phyloP scores from a whole-genome alignment of 495 filamentous ascomycete species.

The Pyrenula aspistea region DNA sequence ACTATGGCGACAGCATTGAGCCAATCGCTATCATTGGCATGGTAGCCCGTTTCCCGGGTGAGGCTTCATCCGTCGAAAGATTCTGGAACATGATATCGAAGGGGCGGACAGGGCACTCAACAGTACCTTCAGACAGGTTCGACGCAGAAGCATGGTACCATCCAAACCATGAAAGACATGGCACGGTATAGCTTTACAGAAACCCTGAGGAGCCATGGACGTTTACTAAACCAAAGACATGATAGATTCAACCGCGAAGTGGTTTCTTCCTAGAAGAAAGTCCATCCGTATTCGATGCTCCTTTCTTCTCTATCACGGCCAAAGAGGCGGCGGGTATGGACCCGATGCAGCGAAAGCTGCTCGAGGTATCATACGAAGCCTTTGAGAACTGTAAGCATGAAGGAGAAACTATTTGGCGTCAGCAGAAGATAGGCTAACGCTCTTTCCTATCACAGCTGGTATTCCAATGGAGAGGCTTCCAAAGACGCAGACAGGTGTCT shows the following conservation, averaged over 20 bases:
- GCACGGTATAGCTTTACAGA: not conserved
- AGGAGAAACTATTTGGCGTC: too few relatives aligned
- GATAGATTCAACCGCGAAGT: not conserved
- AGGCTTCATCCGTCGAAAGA: not conserved
- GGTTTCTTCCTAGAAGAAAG: conserved; percentile 3
- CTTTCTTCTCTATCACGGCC: conserved; percentile 1
- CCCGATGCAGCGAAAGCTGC: conserved; percentile 6
- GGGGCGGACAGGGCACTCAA: not conserved
- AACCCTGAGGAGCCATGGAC: not conserved
- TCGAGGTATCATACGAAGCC: conserved; percentile 9
- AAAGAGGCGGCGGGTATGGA: conserved; percentile 4
- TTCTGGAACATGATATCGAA: not conserved
- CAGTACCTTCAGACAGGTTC: not conserved
- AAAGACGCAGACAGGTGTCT: conserved; percentile 33
- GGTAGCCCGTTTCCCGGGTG: not conserved
- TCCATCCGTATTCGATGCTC: not conserved
- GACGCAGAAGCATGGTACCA: not conserved
- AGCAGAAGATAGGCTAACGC: not conserved
- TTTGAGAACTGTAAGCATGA: conserved; percentile 7
- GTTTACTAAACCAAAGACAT: not conserved
- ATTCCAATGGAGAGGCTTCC: conserved; percentile 25
- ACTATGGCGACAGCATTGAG: too few relatives aligned
- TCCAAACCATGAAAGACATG: not conserved
- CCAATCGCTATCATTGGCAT: conserved; percentile 12
- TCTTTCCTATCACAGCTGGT: conserved; percentile 11